Conservation (phyloP, 2,329 filamentous ascomycete species). For the Sporothrix humicola region DNA sequence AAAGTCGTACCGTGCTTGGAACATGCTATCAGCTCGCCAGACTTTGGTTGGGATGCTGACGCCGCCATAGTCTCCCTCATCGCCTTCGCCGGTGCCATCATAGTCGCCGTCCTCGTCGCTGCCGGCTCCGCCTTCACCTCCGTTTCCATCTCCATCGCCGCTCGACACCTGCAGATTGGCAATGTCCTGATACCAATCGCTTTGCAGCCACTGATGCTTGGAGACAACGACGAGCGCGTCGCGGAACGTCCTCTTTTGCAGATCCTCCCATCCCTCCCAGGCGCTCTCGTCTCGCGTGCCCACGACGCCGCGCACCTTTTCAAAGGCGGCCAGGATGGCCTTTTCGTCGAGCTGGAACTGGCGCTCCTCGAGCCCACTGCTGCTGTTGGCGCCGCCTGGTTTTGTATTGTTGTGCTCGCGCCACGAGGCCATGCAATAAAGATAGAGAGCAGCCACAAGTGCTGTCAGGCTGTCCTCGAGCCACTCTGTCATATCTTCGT, state of each 20-base stretch:
- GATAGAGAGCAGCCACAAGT: conserved; percentile 65
- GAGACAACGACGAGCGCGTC: conserved; percentile 65
- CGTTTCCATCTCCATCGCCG: conserved; percentile 41
- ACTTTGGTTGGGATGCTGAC: conserved; percentile 47
- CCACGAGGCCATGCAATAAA: conserved; percentile 59
- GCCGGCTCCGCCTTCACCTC: conserved; percentile 45
- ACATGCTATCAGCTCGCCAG: conserved; percentile 69
- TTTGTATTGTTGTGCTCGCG: conserved; percentile 8
- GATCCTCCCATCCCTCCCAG: conserved; percentile 60
- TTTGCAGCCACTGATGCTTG: conserved; percentile 61
- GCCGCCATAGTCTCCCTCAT: conserved; percentile 34
- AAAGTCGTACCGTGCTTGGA: conserved; percentile 75
- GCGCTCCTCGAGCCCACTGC: conserved; percentile 42
- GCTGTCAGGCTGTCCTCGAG: conserved; percentile 56
- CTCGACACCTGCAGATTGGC: conserved; percentile 56
- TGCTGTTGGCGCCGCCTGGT: conserved; percentile 28
- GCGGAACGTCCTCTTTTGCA: conserved; percentile 63
- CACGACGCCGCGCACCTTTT: conserved; percentile 31
- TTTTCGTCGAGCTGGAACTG: conserved; percentile 56
- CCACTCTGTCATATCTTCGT: conserved; percentile 52
- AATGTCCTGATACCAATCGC: conserved; percentile 68
- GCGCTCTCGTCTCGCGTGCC: conserved; percentile 48
- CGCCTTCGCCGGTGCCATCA: conserved; percentile 42
- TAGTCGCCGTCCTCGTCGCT: conserved; percentile 42
- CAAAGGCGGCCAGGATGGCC: conserved; percentile 54